Base-by-base conservation (phyloP, 306 rosid species). In the Cicer yamashitae region DNA sequence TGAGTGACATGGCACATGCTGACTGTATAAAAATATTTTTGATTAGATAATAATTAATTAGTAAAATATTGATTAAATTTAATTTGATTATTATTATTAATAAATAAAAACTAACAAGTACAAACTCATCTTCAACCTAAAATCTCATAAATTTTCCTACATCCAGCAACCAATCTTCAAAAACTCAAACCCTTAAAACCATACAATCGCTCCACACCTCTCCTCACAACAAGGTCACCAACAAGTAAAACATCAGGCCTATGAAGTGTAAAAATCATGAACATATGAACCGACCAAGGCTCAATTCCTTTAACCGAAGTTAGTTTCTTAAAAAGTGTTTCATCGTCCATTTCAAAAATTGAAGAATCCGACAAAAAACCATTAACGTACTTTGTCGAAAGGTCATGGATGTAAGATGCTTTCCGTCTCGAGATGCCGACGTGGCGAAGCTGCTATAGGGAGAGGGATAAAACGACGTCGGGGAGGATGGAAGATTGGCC, bases 251-350 rank as follows among this genome's bases (percentile, higher is more conserved):
- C 94, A 38, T 93, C 94, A 37, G 98, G 90, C 17, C 90, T 67
- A 17, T 82, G 92, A 34, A 93, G 89, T 13, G 89, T 81, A 71
- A 93, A 93, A 0, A 93, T 88, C 98, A 93, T 88, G 65, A 89
- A 90, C 98, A 93, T 93, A 47, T 93, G 91, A 37, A 93, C 98
- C 8, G 98, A 88, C 98, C 96, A 93, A 45, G 70, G 90, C 59
- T 96, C 96, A 72, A 93, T 90, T 1, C 96, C 96, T 63, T 87
- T 93, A 9, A 93, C 96, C 71, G 70, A 53, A 0, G 87, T 90
- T 9, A 92, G 86, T 74, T 40, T 84, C 7, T 38, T 57, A 9
- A 71, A 54, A 30, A 90, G 76, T 51, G 76, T 76, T 38, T 93
- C 87, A 18, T 93, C 98, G 67, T 90, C 87, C 98, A 90, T 93